Percentiles rank a stretch among this genome's conserved stretches.
Evolutionary conservation across 106 monocot species (phyloP).

Genomic region (Cymbidium sinense): DNA sequence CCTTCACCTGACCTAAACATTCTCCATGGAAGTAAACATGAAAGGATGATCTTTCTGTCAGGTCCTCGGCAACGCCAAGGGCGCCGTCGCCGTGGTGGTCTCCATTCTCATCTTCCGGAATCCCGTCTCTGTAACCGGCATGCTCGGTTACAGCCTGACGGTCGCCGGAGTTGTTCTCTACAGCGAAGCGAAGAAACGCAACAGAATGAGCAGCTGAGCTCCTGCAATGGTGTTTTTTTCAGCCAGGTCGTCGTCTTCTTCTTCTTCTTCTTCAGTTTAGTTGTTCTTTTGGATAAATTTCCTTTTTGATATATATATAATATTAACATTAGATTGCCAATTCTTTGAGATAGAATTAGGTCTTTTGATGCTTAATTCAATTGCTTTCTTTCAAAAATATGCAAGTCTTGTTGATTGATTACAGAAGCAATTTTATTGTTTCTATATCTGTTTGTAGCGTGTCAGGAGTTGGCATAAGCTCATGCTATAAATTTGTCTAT

Average conservation of each 20-base stretch:
- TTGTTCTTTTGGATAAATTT: not conserved
- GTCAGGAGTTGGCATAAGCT: no score
- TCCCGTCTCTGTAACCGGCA: constrained; percentile 79
- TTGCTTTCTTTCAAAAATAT: no score
- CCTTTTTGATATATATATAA: not conserved
- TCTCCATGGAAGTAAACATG: no score
- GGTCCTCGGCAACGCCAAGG: constrained; percentile 98
- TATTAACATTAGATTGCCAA: not conserved
- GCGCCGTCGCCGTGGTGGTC: constrained; percentile 82
- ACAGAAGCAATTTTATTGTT: no score
- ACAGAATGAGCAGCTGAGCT: constrained; percentile 30
- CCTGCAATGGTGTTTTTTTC: no score
- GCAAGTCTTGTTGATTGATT: no score
- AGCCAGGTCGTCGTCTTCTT: not conserved
- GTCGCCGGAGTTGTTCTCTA: constrained; percentile 81
- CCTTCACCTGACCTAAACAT: no score
- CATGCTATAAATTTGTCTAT: no score
- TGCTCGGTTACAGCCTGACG: constrained; percentile 84
- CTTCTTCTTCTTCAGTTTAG: not conserved
- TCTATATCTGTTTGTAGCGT: no score
- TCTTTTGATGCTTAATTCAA: not conserved
- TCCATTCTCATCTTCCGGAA: constrained; percentile 86
- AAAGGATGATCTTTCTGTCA: not conserved
- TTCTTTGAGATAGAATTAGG: not conserved
- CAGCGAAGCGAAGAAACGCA: constrained; percentile 83